Evolutionary conservation across 345 rosid genomes (phyloP).

Genomic region (Jatropha curcas): DNA sequence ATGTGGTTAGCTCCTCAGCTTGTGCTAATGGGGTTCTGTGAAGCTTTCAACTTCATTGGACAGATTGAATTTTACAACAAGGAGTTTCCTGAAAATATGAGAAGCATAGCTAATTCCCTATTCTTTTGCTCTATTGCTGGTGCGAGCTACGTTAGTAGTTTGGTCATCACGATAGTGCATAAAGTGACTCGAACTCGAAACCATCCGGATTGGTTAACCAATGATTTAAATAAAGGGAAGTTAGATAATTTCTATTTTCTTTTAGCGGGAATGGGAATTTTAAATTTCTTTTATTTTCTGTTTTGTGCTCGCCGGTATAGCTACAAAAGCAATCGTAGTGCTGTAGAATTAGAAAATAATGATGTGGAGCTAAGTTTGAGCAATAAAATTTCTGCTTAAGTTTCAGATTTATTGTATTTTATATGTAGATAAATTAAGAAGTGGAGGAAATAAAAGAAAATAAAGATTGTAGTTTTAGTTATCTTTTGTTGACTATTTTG

Average conservation of each 20-base stretch:
- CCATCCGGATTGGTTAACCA: constrained; percentile 28
- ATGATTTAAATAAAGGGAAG: constrained; percentile 36
- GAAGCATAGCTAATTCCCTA: constrained; percentile 35
- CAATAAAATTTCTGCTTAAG: no score
- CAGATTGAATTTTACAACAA: constrained; percentile 43
- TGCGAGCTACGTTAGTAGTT: constrained; percentile 24
- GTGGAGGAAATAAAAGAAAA: no score
- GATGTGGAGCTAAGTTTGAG: constrained; percentile 18
- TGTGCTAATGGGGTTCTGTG: constrained; percentile 32
- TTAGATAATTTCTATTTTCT: constrained; percentile 41
- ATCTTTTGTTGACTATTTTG: no score
- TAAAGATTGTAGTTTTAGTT: no score
- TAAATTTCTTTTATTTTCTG: constrained; percentile 33
- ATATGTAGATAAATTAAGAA: no score
- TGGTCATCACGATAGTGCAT: constrained; percentile 20
- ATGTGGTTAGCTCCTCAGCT: constrained; percentile 46
- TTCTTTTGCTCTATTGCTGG: constrained; percentile 22
- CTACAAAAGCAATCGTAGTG: constrained; percentile 16
- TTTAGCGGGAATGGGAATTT: constrained; percentile 29
- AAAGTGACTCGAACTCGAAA: constrained; percentile 8
- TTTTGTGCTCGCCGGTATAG: constrained; percentile 27
- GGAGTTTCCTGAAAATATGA: constrained; percentile 48
- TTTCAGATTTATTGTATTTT: no score
- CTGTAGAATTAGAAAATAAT: background rate
- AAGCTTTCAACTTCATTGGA: constrained; percentile 33